A percentile compares a stretch with the other conserved stretches of the same genome.
phyloP scores from a whole-genome alignment of 2,329 filamentous ascomycete genomes.

The Ascocoryne sarcoides region DNA sequence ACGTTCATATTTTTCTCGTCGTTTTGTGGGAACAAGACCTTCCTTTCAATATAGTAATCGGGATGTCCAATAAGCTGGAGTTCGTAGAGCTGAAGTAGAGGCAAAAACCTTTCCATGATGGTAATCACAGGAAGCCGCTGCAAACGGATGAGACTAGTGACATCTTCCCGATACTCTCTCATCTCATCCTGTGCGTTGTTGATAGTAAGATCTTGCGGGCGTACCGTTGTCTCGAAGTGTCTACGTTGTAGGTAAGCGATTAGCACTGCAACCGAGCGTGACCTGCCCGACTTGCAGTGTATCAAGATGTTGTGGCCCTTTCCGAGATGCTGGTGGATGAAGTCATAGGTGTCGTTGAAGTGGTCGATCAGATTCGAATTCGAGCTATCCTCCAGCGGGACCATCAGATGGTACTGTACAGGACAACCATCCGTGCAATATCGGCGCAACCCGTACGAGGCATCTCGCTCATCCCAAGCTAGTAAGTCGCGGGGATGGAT shows the following conservation, averaged over 20 bases:
- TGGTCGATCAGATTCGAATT: too few relatives aligned
- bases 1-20: background rate
- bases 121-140: background rate
- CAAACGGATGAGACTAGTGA: background rate
- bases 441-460: too few relatives aligned
- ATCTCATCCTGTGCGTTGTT: background rate
- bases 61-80: background rate
- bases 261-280: background rate
- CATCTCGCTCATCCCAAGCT: too few relatives aligned
- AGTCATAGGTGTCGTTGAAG: too few relatives aligned
- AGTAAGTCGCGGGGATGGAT: too few relatives aligned
- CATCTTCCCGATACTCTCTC: background rate
- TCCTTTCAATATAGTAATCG: background rate
- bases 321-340: background rate
- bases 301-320: background rate
- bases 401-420: too few relatives aligned
- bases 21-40: background rate
- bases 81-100: background rate
- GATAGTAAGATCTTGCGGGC: background rate
- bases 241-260: background rate
- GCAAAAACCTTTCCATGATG: background rate
- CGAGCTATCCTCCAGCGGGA: too few relatives aligned
- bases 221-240: background rate
- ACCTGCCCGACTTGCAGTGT: background rate
- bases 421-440: too few relatives aligned